Evolutionary conservation across 139 green algal species (phyloP).

Genomic region (Asterochloris erici): DNA sequence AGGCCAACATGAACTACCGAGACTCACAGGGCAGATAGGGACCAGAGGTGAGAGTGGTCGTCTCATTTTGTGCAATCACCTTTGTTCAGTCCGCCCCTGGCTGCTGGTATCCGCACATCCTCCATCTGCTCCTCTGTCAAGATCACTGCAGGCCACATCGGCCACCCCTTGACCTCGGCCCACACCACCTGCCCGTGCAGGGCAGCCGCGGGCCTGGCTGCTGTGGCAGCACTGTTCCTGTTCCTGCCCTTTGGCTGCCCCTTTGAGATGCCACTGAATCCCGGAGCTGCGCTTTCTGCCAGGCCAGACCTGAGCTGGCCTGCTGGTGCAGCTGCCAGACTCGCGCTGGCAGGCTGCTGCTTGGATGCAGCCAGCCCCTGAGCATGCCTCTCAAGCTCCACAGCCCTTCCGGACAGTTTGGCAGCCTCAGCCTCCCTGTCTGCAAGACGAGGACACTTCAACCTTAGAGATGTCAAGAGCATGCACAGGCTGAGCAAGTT

Average conservation of each 20-base stretch:
- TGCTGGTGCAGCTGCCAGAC: neutral
- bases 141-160: constrained; percentile 57
- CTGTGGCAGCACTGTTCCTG: neutral
- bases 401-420: neutral
- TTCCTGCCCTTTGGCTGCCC: neutral
- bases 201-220: neutral
- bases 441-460: neutral
- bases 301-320: neutral
- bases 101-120: neutral
- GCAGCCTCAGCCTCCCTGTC: neutral
- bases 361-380: neutral
- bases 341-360: no score
- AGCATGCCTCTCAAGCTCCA: constrained; percentile 2
- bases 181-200: constrained; percentile 47
- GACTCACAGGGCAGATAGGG: no score
- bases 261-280: neutral
- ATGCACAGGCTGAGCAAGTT: no score
- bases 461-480: no score
- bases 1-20: no score
- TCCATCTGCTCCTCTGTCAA: constrained; percentile 48
- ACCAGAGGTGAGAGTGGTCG: neutral
- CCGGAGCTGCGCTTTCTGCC: neutral
- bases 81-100: neutral
- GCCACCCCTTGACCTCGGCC: constrained; percentile 32
- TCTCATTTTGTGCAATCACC: neutral